phyloP scores from a whole-genome alignment of 371 early-diverging fungal species.

The Mucor circinelloides region DNA sequence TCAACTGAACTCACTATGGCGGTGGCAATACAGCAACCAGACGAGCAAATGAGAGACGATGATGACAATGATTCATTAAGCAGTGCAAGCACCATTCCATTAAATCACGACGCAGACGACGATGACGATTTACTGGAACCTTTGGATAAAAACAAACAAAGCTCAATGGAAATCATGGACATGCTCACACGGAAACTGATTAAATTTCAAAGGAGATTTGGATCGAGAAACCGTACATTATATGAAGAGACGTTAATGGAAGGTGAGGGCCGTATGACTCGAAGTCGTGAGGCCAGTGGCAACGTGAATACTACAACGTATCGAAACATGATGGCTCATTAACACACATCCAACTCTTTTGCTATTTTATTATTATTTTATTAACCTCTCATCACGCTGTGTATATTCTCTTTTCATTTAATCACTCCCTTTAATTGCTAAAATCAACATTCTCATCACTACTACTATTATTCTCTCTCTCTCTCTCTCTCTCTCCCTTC shows the following conservation, averaged over 20 bases:
- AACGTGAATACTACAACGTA: neutral
- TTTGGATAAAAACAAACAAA: constrained; percentile 13
- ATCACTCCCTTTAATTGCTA: neutral
- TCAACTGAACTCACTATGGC: neutral
- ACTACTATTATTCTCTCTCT: too few species aligned
- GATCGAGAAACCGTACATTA: constrained; percentile 22
- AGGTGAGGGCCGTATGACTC: constrained; percentile 27
- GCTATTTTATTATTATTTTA: neutral
- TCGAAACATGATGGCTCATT: constrained; percentile 21
- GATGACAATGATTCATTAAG: constrained; percentile 26
- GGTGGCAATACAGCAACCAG: neutral
- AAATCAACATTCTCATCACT: neutral
- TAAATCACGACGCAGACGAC: constrained; percentile 15
- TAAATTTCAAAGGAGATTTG: constrained; percentile 47
- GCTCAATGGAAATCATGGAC: constrained; percentile 51
- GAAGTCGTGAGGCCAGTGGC: constrained; percentile 24
- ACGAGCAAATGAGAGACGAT: neutral
- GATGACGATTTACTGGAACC: constrained; percentile 16
- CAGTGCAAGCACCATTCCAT: constrained; percentile 34
- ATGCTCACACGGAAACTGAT: constrained; percentile 45
- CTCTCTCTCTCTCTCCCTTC: too few species aligned
- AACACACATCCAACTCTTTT: neutral
- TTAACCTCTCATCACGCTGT: neutral
- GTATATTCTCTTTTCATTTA: neutral
- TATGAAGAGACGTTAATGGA: constrained; percentile 14